These are phyloP conservation scores for Tetragonia tetragonoides DNA, from an alignment of 148 eudicot species.

Conservation along the genomic window DNA sequence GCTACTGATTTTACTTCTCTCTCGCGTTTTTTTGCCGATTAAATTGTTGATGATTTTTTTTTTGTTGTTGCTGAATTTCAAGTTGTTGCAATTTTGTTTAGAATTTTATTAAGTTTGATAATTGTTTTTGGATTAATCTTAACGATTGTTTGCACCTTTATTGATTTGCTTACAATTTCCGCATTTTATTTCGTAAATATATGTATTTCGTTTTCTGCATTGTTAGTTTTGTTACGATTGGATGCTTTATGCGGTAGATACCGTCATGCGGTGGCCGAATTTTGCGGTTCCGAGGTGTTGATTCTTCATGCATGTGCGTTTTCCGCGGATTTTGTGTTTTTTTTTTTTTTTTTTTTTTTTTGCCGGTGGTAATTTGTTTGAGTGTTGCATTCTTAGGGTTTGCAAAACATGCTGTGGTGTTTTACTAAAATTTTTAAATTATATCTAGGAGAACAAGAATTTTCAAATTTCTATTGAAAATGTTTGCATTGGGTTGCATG, in stretches of 20 bases:
- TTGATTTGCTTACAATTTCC: not conserved
- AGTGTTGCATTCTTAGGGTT: not conserved
- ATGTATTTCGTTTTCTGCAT: not conserved
- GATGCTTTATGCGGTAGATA: not conserved
- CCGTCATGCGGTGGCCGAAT: not conserved
- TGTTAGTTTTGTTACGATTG: conserved; percentile 1
- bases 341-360: not conserved
- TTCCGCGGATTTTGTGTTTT: not conserved
- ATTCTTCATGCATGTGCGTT: conserved; percentile 21
- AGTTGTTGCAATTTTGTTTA: not conserved
- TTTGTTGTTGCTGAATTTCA: not conserved
- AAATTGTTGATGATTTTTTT: no score
- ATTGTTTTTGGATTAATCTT: not conserved
- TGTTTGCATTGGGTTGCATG: not conserved
- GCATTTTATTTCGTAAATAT: not conserved
- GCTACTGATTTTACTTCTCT: not conserved
- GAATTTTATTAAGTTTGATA: not conserved
- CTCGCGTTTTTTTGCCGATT: not conserved
- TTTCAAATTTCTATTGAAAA: not conserved
- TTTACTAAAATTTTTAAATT: not conserved
- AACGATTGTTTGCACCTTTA: not conserved
- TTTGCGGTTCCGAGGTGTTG: not conserved
- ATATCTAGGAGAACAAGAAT: not conserved
- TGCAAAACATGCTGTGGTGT: not conserved
- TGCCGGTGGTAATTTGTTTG: not conserved